Percentiles rank a stretch among this genome's conserved stretches.
phyloP scores from a whole-genome alignment of 1,284 basidiomycete genomes.

The Ustanciosporium gigantosporum region DNA sequence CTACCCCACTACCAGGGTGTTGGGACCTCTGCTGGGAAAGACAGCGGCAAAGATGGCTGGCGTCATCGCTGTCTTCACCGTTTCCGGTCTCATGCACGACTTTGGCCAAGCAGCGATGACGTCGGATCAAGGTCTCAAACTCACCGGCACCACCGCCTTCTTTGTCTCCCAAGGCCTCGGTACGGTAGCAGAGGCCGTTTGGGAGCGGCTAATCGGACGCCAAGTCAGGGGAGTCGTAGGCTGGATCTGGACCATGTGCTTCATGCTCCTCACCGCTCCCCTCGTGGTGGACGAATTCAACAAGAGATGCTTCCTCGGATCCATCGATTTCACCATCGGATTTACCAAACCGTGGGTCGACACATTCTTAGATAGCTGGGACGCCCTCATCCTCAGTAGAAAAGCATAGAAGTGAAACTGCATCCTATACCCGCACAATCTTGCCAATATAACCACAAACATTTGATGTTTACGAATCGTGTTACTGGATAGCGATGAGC shows the following conservation, averaged over 20 bases:
- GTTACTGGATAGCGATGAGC: no score
- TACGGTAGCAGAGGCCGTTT: conserved; percentile 16
- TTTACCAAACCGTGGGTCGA: conserved; percentile 5
- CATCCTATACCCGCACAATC: no score
- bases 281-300: conserved; percentile 9
- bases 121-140: neutral
- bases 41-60: conserved; percentile 5
- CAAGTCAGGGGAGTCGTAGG: conserved; percentile 15
- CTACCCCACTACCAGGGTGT: conserved; percentile 5
- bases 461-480: no score
- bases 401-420: neutral
- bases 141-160: conserved; percentile 6
- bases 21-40: conserved; percentile 3
- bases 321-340: conserved; percentile 1
- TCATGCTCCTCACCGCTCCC: conserved; percentile 8
- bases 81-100: conserved; percentile 31
- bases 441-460: no score
- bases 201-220: conserved; percentile 2
- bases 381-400: neutral
- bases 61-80: conserved; percentile 13
- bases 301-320: conserved; percentile 3
- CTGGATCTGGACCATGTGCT: conserved; percentile 18
- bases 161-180: conserved; percentile 18
- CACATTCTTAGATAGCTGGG: conserved; percentile 10
- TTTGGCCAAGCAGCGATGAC: conserved; percentile 11